Evolutionary conservation across 176 grass and related monocot species (phyloP).

Genomic region (Aegilops speltoides): DNA sequence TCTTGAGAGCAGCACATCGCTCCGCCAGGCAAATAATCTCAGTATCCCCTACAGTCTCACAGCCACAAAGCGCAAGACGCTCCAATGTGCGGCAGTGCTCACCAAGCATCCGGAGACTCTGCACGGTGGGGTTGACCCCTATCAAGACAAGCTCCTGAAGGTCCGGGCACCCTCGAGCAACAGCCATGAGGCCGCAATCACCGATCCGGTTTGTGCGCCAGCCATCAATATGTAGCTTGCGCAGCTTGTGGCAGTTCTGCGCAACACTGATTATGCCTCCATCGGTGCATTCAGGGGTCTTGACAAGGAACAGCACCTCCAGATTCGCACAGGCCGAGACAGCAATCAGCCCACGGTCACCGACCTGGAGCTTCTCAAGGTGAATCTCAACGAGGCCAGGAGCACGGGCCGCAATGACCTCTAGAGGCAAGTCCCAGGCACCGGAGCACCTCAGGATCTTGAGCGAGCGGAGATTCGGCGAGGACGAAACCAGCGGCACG

Average conservation of each 20-base stretch:
- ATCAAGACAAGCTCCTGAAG: constrained; percentile 90
- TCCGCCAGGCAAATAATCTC: constrained; percentile 90
- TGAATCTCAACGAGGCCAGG: constrained; percentile 69
- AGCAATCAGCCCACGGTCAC: constrained; percentile 68
- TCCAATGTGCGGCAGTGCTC: constrained; percentile 68
- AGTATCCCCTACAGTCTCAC: constrained; percentile 77
- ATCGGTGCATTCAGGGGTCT: constrained; percentile 90
- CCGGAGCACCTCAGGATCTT: constrained; percentile 92
- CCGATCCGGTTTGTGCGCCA: constrained; percentile 91
- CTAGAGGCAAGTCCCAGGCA: constrained; percentile 74
- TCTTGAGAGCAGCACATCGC: constrained; percentile 77
- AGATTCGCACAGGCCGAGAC: constrained; percentile 57
- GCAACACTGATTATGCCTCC: constrained; percentile 65
- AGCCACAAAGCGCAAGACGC: constrained; percentile 84
- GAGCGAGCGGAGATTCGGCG: constrained; percentile 71
- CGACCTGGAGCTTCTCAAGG: constrained; percentile 94
- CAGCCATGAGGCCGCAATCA: constrained; percentile 69
- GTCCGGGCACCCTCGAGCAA: constrained; percentile 58
- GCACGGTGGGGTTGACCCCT: constrained; percentile 78
- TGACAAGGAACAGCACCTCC: constrained; percentile 85
- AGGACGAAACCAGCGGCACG: constrained; percentile 66
- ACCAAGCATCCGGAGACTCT: constrained; percentile 68
- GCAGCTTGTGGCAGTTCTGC: constrained; percentile 68
- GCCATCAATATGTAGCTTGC: constrained; percentile 89
- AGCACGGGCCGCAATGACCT: constrained; percentile 44